Percentiles rank a stretch among this genome's conserved stretches.
Evolutionary conservation across 306 rosid genomes (phyloP).

Genomic region (Fragaria iinumae): DNA sequence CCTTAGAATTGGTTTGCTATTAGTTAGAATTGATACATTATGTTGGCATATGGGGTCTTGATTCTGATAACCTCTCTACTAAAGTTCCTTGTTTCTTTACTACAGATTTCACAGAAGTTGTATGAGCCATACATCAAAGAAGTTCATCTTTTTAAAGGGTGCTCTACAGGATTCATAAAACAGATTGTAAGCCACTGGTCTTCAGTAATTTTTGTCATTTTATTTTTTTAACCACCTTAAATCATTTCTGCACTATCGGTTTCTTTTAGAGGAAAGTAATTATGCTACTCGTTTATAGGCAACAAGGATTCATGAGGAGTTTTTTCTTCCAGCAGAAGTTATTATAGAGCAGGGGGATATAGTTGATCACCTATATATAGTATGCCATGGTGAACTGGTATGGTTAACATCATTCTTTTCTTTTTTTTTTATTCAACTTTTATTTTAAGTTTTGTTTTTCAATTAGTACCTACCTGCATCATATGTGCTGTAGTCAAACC

Average conservation of each 20-base stretch:
- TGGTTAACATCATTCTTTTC: not conserved
- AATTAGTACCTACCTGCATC: too few species aligned
- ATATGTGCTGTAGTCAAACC: not conserved
- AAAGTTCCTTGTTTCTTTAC: conserved; percentile 1
- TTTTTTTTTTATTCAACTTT: too few species aligned
- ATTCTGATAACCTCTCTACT: too few species aligned
- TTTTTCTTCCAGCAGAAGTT: conserved; percentile 64
- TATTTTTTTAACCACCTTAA: not conserved
- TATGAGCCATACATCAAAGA: conserved; percentile 47
- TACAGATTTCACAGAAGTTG: conserved; percentile 54
- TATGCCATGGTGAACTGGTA: conserved; percentile 67
- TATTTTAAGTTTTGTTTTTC: too few species aligned
- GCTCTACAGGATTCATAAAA: conserved; percentile 60
- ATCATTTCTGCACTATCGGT: conserved; percentile 1
- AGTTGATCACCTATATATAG: conserved; percentile 52
- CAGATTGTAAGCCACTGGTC: conserved; percentile 46
- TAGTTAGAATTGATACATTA: not conserved
- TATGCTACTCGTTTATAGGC: conserved; percentile 39
- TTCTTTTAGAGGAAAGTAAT: conserved; percentile 18
- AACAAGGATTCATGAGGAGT: conserved; percentile 52
- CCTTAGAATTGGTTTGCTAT: not conserved
- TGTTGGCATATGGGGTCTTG: too few species aligned
- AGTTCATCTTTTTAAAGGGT: conserved; percentile 52
- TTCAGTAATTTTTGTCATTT: not conserved
- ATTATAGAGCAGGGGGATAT: conserved; percentile 53